Evolutionary conservation across 257 asterid genomes (phyloP), one percentile per base, ranked within the genome.

Genomic region (Solanum piurae): DNA sequence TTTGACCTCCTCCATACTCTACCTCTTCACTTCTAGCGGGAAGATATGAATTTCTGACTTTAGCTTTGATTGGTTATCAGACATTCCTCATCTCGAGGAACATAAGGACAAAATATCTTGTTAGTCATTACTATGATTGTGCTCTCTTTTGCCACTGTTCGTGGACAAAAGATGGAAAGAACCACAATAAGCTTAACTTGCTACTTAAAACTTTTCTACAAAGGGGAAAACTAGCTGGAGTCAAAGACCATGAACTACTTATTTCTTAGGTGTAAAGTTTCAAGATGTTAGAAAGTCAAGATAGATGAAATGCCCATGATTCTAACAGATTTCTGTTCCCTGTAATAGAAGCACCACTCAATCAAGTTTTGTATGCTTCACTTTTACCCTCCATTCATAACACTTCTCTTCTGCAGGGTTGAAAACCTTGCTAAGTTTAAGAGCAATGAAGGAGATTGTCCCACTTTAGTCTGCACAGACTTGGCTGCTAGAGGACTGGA

Each of bases 401-500:
- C 38, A 44, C 76, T 62, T 87, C 23, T 88, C 29, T 88, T 85
- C 64, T 86, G 75, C 89, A 97, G 99, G 93, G 94, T 97, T 74
- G 93, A 92, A 84, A 97, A 97, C 92, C 95, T 97, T 83, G 94
- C 91, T 73, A 95, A 91, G 91, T 96, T 97, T 86, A 97, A 94
- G 94, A 92, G 94, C 92, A 89, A 96, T 49, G 98, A 96, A 88
- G 99, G 98, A 66, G 99, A 97, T 90, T 96, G 98, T 89, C 99
- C 99, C 46, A 96, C 99, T 11, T 92, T 97, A 92, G 99, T 97
- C 88, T 97, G 99, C 94, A 95, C 99, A 7, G 99, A 97, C 89
- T 91, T 96, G 91, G 99, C 99, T 66, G 99, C 99, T 52, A 92
- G 99, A 89, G 99, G 99, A 80, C 94, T 97, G 93, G 99, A 97